Conservation (phyloP, 2,329 filamentous ascomycete genomes). For the Thielaviopsis cerberus region DNA sequence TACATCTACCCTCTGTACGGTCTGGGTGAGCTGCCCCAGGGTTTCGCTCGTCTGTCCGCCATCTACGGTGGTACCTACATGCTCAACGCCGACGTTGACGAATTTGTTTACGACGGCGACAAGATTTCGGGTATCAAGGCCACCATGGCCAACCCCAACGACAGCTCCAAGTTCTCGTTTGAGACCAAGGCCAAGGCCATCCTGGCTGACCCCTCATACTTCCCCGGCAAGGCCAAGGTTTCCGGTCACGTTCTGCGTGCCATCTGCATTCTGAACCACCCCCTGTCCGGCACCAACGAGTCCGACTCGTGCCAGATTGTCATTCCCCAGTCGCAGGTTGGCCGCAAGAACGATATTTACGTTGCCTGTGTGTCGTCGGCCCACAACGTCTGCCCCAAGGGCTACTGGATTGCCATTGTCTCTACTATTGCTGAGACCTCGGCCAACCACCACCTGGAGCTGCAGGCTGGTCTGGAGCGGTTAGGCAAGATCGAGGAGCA, state of each 20-base stretch:
- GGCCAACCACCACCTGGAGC: constrained; percentile 88
- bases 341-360: constrained; percentile 95
- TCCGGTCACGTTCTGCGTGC: constrained; percentile 84
- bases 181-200: constrained; percentile 93
- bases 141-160: constrained; percentile 78
- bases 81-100: constrained; percentile 88
- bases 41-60: constrained; percentile 88
- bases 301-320: constrained; percentile 86
- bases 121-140: constrained; percentile 95
- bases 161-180: constrained; percentile 55
- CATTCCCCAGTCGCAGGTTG: constrained; percentile 93
- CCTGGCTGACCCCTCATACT: constrained; percentile 91
- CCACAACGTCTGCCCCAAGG: constrained; percentile 96
- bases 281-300: constrained; percentile 73
- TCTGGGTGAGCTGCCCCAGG: constrained; percentile 88
- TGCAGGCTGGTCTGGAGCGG: constrained; percentile 78
- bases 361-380: constrained; percentile 86
- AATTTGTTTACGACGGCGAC: constrained; percentile 64
- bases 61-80: constrained; percentile 99
- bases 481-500: constrained; percentile 90
- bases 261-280: constrained; percentile 94
- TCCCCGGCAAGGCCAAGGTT: constrained; percentile 71
- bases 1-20: constrained; percentile 99
- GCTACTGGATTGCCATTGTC: constrained; percentile 96
- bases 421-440: constrained; percentile 86